Base-by-base conservation (phyloP, 2,329 filamentous ascomycete species). In the Xylariaceae sp. region DNA sequence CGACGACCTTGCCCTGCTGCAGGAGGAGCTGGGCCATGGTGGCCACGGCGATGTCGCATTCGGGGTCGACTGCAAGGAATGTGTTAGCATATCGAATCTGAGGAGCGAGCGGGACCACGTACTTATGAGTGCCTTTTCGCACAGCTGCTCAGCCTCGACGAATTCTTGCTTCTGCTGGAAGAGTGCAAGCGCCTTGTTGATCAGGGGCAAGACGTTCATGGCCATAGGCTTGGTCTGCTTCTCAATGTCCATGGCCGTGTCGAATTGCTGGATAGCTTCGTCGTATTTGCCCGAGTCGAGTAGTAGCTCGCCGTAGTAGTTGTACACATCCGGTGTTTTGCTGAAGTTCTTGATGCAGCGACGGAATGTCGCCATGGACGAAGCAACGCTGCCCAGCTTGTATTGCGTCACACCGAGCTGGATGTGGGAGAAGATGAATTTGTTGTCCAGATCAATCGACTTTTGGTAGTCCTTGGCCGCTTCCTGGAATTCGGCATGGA, bases 91-190 rank as follows among this genome's bases (percentile, higher is more conserved):
- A 19, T 13, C n/a, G 16, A 28, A 30, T 21, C n/a, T 7, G 17
- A 52, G 35, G 47, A 32, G 45, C 17, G 44, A 31, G 17, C n/a
- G n/a, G n/a, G 11, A 13, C 11, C 31, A 72, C 85, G 70, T 74
- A 94, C 88, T 93, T 54, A 95, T 94, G 32, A 98, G 71, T 19
- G 92, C 92, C 72, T 94, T 95, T 64, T 95, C 81, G 72, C 92
- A 98, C 33, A 98, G 73, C 64, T 92, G 86, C 70, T 98, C 89
- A 2, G 92, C 90, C 62, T 94, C 90, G 40, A 76, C 70, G 57
- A 94, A 96, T 63, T 96, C 90, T 53, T 93, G 83, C 72, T 94
- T 96, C 83, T 89, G 95, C 60, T 98, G 92, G 76, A 95, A 96
- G 29, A 96, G 71, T 10, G 90, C 88, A 18, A 98, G 75, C 5